Percentiles rank a stretch among this genome's conserved stretches.
Conservation (phyloP, 257 asterid genomes). For the Salvia miltiorrhiza region DNA sequence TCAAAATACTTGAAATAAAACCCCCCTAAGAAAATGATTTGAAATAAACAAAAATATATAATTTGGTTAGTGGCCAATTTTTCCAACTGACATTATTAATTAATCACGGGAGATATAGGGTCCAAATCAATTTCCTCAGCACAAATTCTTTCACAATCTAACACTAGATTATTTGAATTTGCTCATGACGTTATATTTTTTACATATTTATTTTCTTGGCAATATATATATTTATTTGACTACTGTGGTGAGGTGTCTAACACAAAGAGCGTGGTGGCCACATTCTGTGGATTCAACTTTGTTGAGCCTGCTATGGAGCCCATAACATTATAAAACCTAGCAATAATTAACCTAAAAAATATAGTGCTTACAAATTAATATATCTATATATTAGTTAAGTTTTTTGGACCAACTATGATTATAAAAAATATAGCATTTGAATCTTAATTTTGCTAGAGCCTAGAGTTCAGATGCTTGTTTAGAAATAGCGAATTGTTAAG, state of each 20-base stretch:
- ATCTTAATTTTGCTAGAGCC: neutral
- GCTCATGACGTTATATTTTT: neutral
- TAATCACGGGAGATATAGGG: neutral
- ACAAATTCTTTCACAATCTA: neutral
- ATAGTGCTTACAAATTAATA: neutral
- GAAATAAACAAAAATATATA: neutral
- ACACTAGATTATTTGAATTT: neutral
- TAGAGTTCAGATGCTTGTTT: neutral
- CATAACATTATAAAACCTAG: neutral
- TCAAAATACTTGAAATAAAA: neutral
- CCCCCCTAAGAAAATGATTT: no score
- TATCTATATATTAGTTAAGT: neutral
- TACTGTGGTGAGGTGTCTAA: neutral
- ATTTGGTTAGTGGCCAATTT: neutral
- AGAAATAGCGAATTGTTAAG: neutral
- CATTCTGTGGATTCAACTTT: conserved; percentile 1
- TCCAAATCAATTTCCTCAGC: conserved; percentile 4
- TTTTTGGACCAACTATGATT: neutral
- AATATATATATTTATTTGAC: neutral
- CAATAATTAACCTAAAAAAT: conserved; percentile 1
- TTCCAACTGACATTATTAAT: neutral
- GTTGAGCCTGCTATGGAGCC: neutral
- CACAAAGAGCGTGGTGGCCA: neutral
- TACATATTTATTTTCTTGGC: neutral
- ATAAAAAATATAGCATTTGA: neutral